Conservation (phyloP, 1,139 yeast species). For the Kodamaea anthophila region DNA sequence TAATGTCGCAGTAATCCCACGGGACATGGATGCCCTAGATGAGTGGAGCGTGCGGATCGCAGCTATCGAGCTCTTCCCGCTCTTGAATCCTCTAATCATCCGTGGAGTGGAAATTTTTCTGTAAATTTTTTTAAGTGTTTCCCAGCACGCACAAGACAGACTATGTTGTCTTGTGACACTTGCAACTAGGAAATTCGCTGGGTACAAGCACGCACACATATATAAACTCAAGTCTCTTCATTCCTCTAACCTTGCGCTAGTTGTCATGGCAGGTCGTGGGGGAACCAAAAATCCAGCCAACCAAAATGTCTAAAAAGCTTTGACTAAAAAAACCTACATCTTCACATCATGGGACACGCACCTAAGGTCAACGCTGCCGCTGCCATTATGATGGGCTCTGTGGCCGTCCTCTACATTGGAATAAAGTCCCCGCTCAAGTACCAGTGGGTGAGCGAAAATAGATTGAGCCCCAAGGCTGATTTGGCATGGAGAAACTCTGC, state of each 20-base stretch:
- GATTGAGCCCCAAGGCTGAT: constrained; percentile 46
- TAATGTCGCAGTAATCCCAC: constrained; percentile 13
- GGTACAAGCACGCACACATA: too few species aligned
- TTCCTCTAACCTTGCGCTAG: too few species aligned
- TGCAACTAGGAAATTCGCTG: too few species aligned
- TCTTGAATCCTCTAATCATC: constrained; percentile 1
- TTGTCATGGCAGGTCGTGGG: constrained; percentile 12
- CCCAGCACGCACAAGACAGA: too few species aligned
- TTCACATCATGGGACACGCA: constrained; percentile 32
- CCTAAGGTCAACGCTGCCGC: constrained; percentile 40
- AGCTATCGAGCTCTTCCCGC: constrained; percentile 1
- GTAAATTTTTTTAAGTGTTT: too few species aligned
- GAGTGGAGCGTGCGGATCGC: constrained; percentile 4
- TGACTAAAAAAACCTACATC: constrained; percentile 5
- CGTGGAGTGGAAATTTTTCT: too few species aligned
- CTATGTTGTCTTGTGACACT: too few species aligned
- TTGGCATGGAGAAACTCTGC: constrained; percentile 50
- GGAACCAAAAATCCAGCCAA: constrained; percentile 14
- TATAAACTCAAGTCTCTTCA: too few species aligned
- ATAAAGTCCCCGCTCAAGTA: constrained; percentile 44
- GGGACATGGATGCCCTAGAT: constrained; percentile 2
- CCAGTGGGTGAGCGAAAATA: constrained; percentile 37
- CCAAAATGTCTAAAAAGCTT: constrained; percentile 18
- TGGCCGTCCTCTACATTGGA: constrained; percentile 30
- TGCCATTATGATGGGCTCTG: constrained; percentile 43